phyloP scores from a whole-genome alignment of 2,329 filamentous ascomycete genomes.

The Metarhizium humberi region DNA sequence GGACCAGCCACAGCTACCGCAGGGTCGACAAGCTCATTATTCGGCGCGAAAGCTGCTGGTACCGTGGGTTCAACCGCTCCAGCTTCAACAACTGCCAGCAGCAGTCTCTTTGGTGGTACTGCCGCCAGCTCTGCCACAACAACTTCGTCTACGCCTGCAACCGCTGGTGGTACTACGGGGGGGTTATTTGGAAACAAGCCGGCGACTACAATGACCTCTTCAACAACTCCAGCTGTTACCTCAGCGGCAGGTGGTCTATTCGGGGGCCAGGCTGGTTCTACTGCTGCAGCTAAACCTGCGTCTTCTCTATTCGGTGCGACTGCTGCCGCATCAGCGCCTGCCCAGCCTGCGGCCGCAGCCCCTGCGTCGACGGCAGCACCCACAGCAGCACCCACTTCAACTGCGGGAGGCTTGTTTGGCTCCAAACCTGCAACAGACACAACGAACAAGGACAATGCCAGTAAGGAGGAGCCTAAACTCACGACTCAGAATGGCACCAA shows the following conservation, averaged over 20 bases:
- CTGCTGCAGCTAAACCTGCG: conserved; percentile 8
- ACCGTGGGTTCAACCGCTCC: conserved; percentile 22
- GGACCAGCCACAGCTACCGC: conserved; percentile 14
- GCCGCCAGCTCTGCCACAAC: conserved; percentile 15
- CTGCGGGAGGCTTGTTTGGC: conserved; percentile 20
- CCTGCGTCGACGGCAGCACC: conserved; percentile 20
- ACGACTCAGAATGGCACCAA: conserved; percentile 20
- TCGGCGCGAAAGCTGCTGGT: conserved; percentile 31
- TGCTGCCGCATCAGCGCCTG: conserved; percentile 18
- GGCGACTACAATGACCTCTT: conserved; percentile 18
- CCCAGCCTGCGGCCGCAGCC: conserved; percentile 17
- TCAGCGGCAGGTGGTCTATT: conserved; percentile 22
- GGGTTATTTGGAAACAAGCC: conserved; percentile 25
- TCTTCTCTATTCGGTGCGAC: conserved; percentile 11
- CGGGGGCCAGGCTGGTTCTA: conserved; percentile 13
- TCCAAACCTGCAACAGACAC: conserved; percentile 22
- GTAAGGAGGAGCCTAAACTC: conserved; percentile 19
- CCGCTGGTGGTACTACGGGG: conserved; percentile 14
- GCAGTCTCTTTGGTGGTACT: conserved; percentile 24
- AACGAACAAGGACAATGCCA: conserved; percentile 8
- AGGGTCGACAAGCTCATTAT: conserved; percentile 21
- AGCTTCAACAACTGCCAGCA: conserved; percentile 20
- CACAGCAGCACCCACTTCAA: conserved; percentile 13
- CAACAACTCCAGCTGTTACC: conserved; percentile 19
- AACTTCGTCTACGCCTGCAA: conserved; percentile 14